Percentiles rank a stretch among this genome's conserved stretches.
phyloP scores from a whole-genome alignment of 1,139 yeast genomes.

The Scheffersomyces quercinus region DNA sequence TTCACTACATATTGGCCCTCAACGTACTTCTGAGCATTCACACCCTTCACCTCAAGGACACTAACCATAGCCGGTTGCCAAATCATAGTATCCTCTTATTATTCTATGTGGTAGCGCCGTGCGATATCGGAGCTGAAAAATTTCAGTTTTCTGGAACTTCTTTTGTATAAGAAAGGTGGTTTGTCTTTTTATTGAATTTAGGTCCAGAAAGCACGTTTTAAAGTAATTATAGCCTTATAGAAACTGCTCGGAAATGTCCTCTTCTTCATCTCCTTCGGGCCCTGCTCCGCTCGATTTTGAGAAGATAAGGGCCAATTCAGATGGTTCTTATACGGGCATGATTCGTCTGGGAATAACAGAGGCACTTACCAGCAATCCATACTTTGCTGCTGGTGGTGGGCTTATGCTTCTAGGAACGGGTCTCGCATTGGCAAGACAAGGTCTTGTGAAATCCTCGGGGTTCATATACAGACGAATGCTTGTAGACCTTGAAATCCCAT shows the following conservation, averaged over 20 bases:
- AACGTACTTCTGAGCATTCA: rapidly evolving
- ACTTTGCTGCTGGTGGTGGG: conserved; percentile 97
- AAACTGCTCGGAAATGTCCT: not conserved
- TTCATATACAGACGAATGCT: conserved; percentile 79
- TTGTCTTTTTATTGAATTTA: too few species aligned
- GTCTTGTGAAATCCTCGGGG: conserved; percentile 61
- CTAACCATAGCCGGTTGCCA: too few species aligned
- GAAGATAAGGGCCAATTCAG: conserved; percentile 36
- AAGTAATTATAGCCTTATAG: too few species aligned
- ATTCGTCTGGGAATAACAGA: conserved; percentile 46
- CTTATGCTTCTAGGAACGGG: conserved; percentile 91
- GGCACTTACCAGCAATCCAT: conserved; percentile 71
- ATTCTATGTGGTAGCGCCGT: too few species aligned
- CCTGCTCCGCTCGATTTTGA: conserved; percentile 30
- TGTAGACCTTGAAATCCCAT: conserved; percentile 91
- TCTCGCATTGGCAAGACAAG: conserved; percentile 75
- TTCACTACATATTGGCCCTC: too few species aligned
- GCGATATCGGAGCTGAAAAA: too few species aligned
- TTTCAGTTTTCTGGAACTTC: too few species aligned
- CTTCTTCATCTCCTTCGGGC: not conserved
- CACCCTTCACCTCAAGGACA: too few species aligned
- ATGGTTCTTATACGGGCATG: conserved; percentile 40
- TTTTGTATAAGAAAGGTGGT: too few species aligned
- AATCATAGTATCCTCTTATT: too few species aligned
- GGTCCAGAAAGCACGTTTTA: too few species aligned